These are phyloP conservation scores for Apiotrichum veenhuisii DNA, from an alignment of 1,284 basidiomycete species.

Conservation along the genomic window DNA sequence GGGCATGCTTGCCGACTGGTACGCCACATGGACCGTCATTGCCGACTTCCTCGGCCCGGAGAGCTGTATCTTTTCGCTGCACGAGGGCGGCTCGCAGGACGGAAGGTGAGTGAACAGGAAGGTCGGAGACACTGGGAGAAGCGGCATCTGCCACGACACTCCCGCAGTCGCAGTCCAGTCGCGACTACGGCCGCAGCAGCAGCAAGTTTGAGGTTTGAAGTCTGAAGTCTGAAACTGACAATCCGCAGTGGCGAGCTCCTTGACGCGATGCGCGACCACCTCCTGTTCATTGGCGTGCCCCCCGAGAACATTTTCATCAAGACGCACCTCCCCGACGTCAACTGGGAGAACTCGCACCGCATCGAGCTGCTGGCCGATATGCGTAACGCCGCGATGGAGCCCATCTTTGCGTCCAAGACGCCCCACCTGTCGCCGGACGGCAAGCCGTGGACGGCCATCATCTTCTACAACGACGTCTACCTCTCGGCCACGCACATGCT, in stretches of 20 bases:
- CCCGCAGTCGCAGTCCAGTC: no score
- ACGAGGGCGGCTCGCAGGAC: conserved; percentile 42
- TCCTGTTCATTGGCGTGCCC: conserved; percentile 43
- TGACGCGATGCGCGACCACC: conserved; percentile 35
- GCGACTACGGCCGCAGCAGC: background rate
- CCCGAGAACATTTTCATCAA: conserved; percentile 42
- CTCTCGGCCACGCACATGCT: conserved; percentile 49
- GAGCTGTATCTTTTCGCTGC: conserved; percentile 34
- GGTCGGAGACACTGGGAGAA: no score
- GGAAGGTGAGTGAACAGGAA: conserved; percentile 15
- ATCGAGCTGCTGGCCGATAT: conserved; percentile 49
- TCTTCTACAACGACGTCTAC: conserved; percentile 53
- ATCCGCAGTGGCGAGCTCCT: conserved; percentile 27
- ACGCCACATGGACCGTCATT: conserved; percentile 44
- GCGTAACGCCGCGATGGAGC: conserved; percentile 50
- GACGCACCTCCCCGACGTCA: conserved; percentile 33
- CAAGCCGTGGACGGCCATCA: conserved; percentile 40
- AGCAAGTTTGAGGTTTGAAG: no score
- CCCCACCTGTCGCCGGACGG: conserved; percentile 39
- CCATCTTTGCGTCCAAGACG: conserved; percentile 40
- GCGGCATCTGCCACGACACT: no score
- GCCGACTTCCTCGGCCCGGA: conserved; percentile 45
- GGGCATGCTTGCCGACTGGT: conserved; percentile 47
- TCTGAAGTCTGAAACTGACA: background rate
- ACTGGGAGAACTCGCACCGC: conserved; percentile 44